These are phyloP conservation scores for Linnemannia hyalina DNA, from an alignment of 192 early-diverging fungal species.

Conservation along the genomic window DNA sequence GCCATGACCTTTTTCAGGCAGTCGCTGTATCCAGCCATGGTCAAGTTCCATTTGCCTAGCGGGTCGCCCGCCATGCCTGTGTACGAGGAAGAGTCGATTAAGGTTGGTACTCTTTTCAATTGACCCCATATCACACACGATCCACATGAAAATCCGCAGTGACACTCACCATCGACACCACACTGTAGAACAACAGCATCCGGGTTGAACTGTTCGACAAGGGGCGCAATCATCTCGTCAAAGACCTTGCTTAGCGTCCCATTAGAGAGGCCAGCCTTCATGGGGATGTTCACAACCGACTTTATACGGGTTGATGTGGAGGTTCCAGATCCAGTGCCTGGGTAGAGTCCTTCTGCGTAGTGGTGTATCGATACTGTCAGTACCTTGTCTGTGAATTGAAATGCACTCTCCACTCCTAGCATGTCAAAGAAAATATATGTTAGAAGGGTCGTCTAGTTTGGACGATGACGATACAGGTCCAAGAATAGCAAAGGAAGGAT, in stretches of 20 bases:
- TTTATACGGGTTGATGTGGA: slow-evolving; percentile 16
- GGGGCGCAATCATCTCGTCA: slow-evolving; percentile 64
- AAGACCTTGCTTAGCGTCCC: slow-evolving; percentile 74
- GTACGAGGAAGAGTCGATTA: not conserved
- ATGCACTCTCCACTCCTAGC: slow-evolving; percentile 88
- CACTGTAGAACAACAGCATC: slow-evolving; percentile 86
- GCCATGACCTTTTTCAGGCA: slow-evolving; percentile 49
- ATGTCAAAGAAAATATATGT: not conserved
- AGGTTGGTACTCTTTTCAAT: not conserved
- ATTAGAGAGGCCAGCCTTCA: slow-evolving; percentile 78
- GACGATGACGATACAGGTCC: not conserved
- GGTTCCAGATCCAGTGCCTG: slow-evolving; percentile 55
- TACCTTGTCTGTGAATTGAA: slow-evolving; percentile 83
- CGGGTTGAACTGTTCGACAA: slow-evolving; percentile 72
- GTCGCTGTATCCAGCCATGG: slow-evolving; percentile 33
- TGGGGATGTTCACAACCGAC: slow-evolving; percentile 77
- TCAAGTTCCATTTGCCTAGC: slow-evolving; percentile 58
- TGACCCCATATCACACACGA: not conserved
- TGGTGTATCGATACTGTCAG: slow-evolving; percentile 92
- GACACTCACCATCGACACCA: slow-evolving; percentile 64
- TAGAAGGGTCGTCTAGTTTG: not conserved
- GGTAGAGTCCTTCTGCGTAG: slow-evolving; percentile 85
- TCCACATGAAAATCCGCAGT: not conserved
- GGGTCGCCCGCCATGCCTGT: slow-evolving; percentile 58
- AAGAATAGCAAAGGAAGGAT: not conserved